Conservation (phyloP, 2,329 filamentous ascomycete species). For the Fusarium bactridioides region DNA sequence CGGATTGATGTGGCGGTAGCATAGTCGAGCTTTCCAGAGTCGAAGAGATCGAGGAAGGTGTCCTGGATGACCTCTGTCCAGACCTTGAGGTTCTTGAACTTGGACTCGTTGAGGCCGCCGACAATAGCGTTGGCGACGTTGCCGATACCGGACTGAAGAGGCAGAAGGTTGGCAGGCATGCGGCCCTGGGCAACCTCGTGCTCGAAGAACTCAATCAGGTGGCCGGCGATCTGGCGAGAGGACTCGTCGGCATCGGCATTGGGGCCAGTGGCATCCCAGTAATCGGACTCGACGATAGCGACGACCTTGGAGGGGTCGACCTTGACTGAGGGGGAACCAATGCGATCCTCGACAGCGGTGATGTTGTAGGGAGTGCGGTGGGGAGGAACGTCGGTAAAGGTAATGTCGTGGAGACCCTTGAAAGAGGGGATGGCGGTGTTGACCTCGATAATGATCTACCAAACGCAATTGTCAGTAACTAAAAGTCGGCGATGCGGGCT, state of each 20-base stretch:
- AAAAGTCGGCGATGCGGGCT: not conserved
- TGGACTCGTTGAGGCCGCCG: conserved; percentile 79
- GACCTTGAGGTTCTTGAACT: conserved; percentile 88
- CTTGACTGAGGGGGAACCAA: conserved; percentile 83
- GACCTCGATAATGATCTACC: conserved; percentile 83
- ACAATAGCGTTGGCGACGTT: conserved; percentile 95
- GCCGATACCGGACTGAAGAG: conserved; percentile 87
- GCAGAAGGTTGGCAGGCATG: conserved; percentile 78
- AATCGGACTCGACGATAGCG: conserved; percentile 84
- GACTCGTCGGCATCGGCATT: conserved; percentile 79
- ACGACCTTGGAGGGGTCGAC: conserved; percentile 86
- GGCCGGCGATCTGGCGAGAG: conserved; percentile 75
- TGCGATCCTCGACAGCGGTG: conserved; percentile 85
- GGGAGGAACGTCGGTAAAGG: conserved; percentile 85
- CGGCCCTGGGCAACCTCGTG: conserved; percentile 83
- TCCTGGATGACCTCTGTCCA: conserved; percentile 96
- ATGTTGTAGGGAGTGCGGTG: conserved; percentile 84
- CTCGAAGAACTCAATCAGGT: conserved; percentile 84
- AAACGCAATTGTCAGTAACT: conserved; percentile 9
- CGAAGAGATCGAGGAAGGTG: conserved; percentile 91
- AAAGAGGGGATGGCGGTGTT: conserved; percentile 87
- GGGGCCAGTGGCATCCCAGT: conserved; percentile 76
- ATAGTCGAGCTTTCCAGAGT: conserved; percentile 86
- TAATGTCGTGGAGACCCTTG: conserved; percentile 90
- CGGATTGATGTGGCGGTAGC: conserved; percentile 90